Evolutionary conservation across 2,329 filamentous ascomycete genomes (phyloP), one percentile per base, ranked within the genome.

Genomic region (Talaromyces rugulosus): DNA sequence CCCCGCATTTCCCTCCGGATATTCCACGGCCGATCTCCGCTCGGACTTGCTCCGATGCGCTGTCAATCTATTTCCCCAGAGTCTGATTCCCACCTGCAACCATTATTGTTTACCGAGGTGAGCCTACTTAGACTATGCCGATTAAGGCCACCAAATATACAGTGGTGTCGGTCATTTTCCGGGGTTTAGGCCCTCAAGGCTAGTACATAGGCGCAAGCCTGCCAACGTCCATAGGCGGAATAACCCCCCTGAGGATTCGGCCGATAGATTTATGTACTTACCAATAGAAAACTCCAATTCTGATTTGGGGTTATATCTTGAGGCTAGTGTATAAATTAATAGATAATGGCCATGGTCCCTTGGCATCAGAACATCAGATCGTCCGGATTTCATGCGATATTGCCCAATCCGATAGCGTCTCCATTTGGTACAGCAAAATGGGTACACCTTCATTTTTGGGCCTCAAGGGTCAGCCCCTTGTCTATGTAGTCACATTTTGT

Each of bases 401-500:
- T 8, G n/a, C 44, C 6, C n/a, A 42, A 42, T 6, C 9, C 8
- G 44, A 11, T 12, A 47, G 44, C 18, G 23, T 47, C 23, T 27
- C 4, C 23, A 18, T 27, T 27, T 18, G n/a, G 3, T 27, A 1
- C 44, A 11, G 44, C 4, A 58, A 31, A 33, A 61, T 61, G 59
- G 28, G 52, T 51, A 18, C 50, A 6, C 62, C 62, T 47, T 31
- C 18, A 28, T 63, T 61, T 23, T 50, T 63, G 54, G 47, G 44
- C 44, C 62, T 68, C 44, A 61, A 63, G 34, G 63, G 68, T 54
- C 60, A 67, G 52, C 58, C 47, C 8, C 65, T 68, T 60, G 63
- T 68, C 8, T 67, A 68, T n/a, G 65, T 63, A 16, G 65, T 68
- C n/a, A 68, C 67, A 14, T 44, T 66, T 53, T 63, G 61, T 50